Base-by-base conservation (phyloP, 805 yeast genomes). In the Wickerhamiella sorbophila region DNA sequence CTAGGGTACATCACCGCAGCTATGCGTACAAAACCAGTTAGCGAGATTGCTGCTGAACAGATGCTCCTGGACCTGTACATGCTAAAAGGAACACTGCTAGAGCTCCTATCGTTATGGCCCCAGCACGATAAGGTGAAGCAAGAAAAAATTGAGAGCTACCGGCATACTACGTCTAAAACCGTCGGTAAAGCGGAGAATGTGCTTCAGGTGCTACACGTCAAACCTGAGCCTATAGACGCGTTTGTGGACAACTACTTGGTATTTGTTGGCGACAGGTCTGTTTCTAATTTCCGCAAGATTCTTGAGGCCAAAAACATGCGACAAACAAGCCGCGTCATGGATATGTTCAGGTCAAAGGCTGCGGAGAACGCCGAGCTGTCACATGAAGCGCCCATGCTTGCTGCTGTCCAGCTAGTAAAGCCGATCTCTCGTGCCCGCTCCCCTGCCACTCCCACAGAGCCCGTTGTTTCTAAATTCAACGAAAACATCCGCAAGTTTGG, bases 31-130 rank as follows among this genome's bases (percentile, higher is more conserved):
- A 77, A 74, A 42, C 94, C 95, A 0, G 61, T 75, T n/a, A 66
- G 76, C 1, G 82, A 77, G 32, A 65, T 75, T 10, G 70, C 70
- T 52, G 80, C 88, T 3, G 95, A 87, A 57, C 96, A 88, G 57
- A 66, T 88, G 53, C 62, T 79, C 32, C 62, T 81, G 18, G 98
- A 88, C 60, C 54, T 81, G 2, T 76, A 77, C 32, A 66, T 71
- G 6, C 57, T 88, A 52, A 81, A 79, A 52, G 65, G 67, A 21
- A 64, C 71, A 21, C 66, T 83, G 32, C 48, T 52, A 38, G 51
- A 46, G 26, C 49, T 57, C 36, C 55, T 62, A 8, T 48, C 49
- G 4, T 44, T 51, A 41, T 52, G 41, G 21, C 52, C 49, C 16
- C 39, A 39, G 22, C 68, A 69, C 41, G 68, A 64, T 47, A 73